These are phyloP conservation scores for Graphiopsis chlorocephala DNA, from an alignment of 2,329 filamentous ascomycete genomes.

Conservation along the genomic window DNA sequence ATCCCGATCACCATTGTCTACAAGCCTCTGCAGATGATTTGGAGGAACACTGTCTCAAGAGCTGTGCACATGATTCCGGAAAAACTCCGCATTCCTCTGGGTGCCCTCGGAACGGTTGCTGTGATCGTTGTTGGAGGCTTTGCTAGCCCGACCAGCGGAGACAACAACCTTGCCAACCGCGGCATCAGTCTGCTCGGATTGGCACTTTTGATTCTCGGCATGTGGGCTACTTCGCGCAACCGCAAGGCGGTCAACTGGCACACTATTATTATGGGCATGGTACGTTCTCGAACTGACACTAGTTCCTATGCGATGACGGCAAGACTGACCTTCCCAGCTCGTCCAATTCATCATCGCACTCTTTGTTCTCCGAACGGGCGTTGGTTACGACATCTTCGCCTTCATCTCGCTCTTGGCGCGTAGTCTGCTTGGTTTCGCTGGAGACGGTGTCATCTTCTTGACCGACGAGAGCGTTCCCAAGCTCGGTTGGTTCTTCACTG, in stretches of 20 bases:
- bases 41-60: slow-evolving; percentile 62
- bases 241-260: slow-evolving; percentile 53
- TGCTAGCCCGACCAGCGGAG: slow-evolving; percentile 62
- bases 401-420: slow-evolving; percentile 77
- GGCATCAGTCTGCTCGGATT: slow-evolving; percentile 79
- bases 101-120: slow-evolving; percentile 61
- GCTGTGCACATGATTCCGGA: slow-evolving; percentile 63
- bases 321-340: slow-evolving; percentile 39
- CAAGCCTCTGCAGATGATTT: slow-evolving; percentile 63
- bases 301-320: neutral
- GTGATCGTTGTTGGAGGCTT: slow-evolving; percentile 79
- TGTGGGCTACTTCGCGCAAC: slow-evolving; percentile 71
- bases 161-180: slow-evolving; percentile 70
- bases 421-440: slow-evolving; percentile 72
- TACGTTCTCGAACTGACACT: neutral
- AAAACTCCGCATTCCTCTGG: slow-evolving; percentile 61
- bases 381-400: slow-evolving; percentile 84
- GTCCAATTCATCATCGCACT: slow-evolving; percentile 83
- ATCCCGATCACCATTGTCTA: slow-evolving; percentile 66
- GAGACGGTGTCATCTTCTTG: slow-evolving; percentile 71
- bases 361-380: slow-evolving; percentile 78
- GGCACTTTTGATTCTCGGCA: slow-evolving; percentile 62
- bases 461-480: slow-evolving; percentile 48
- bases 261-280: slow-evolving; percentile 76
- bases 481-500: slow-evolving; percentile 67